Evolutionary conservation across 1,139 yeast genomes (phyloP), one percentile per base, ranked within the genome.

Genomic region (Pichia sp.): DNA sequence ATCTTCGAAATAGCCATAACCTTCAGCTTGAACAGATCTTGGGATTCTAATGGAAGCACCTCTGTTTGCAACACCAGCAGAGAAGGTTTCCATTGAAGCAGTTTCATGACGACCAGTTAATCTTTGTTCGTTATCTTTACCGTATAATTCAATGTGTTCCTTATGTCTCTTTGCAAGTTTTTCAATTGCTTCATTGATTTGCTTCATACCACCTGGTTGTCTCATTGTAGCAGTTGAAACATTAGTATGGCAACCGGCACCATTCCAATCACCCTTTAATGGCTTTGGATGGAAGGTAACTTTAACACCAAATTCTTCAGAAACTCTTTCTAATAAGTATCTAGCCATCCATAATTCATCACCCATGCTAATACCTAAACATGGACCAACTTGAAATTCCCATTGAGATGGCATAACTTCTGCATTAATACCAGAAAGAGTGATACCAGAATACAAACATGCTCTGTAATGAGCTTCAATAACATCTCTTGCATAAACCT

Each of bases 371-470:
- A 93, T 91, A 68, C 99, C 99, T 60, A 74, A 81, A 75, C 97
- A 89, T 60, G 99, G 99, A 68, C 99, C 99, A 64, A 93, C 98
- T 79, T 93, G 99, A 87, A 87, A 93, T 78, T 93, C 99, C 99
- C 99, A 93, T 81, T 93, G 99, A 56, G 98, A 89, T 55, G 99
- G 99, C 98, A 93, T 93, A 61, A 93, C 99, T 79, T 93, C 99
- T 64, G 99, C 99, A 73, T 93, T 93, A 72, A 93, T 91, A 77
- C 99, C 99, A 53, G 96, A 86, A 63, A 91, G 84, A 69, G 79
- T 76, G 63, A 93, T 73, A 68, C 97, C 98, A 59, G 98, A 83
- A 71, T 87, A 86, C 60, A 93, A 79, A 78, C 97, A 90, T 59
- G 99, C 99, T 73, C 95, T 84, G 86, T 93, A 93, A 77, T 93